Percentiles rank a stretch among this genome's conserved stretches.
Evolutionary conservation across 345 rosid species (phyloP).

Genomic region (Boechera retrofracta): DNA sequence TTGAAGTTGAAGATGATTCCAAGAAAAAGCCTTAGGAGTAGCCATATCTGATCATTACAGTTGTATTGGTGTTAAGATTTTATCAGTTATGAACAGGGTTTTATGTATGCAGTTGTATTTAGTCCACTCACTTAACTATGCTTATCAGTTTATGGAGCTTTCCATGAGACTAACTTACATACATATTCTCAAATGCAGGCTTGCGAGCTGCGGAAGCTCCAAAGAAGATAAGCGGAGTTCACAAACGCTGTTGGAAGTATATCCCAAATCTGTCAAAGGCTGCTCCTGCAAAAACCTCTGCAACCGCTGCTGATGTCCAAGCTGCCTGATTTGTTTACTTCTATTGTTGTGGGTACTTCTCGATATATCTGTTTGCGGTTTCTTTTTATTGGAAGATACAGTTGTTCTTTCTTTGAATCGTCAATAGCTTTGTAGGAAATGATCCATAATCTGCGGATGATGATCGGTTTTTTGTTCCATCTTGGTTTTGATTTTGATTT

Average conservation of each 20-base stretch:
- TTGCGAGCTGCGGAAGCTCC: conserved; percentile 70
- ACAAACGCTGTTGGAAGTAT: conserved; percentile 92
- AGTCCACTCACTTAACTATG: neutral
- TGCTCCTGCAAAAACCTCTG: conserved; percentile 50
- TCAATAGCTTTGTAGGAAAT: conserved; percentile 25
- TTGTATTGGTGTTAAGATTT: neutral
- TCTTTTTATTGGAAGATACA: conserved; percentile 14
- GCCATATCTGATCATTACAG: neutral
- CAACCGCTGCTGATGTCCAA: conserved; percentile 45
- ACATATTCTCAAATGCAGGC: conserved; percentile 51
- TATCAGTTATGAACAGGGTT: neutral
- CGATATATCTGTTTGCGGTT: conserved; percentile 3
- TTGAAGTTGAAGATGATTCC: conserved; percentile 4
- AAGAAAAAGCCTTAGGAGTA: neutral
- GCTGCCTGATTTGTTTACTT: conserved; percentile 55
- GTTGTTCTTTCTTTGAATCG: conserved; percentile 19
- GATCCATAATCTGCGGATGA: conserved; percentile 10
- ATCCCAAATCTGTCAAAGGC: conserved; percentile 59
- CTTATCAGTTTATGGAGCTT: neutral
- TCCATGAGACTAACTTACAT: conserved; percentile 25
- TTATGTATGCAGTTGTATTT: neutral
- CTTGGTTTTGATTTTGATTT: conserved; percentile 21
- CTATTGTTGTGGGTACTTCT: conserved; percentile 30
- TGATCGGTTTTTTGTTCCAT: conserved; percentile 5
- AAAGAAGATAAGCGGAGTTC: conserved; percentile 91